Evolutionary conservation across 2,329 filamentous ascomycete genomes (phyloP), one percentile per base, ranked within the genome.

Genomic region (Neurospora sp.): DNA sequence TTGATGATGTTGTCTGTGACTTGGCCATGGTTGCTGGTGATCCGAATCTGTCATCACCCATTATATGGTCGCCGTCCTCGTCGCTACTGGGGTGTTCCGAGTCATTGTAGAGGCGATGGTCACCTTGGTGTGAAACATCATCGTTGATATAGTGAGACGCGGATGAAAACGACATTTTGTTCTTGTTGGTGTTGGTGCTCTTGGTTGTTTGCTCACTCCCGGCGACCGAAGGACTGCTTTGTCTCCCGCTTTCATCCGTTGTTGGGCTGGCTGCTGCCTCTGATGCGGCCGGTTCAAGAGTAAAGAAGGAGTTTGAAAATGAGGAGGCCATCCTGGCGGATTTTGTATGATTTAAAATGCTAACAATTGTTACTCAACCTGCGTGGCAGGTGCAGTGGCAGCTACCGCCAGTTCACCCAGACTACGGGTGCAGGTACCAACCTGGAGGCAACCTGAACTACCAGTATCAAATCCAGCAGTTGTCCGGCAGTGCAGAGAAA

Each of bases 241-340:
- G 43, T 43, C 67, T 15, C 65, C 28, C 33, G 40, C 33, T 28
- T 36, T 38, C 46, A 37, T 66, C 19, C 52, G 52, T 6, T 68
- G 57, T 39, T 46, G 15, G 66, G 66, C 8, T 71, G 67, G 66
- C 46, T 57, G 71, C 37, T 67, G 69, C n/a, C 41, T 66, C 46
- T 43, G 67, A 23, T 19, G 69, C 37, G 15, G 68, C 66, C 66
- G 65, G 19, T 66, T 71, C 69, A 28, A 71, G 65, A 8, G 73
- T 69, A 67, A 74, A 74, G 69, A 74, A 74, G 12, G 72, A 71
- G 38, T 70, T 69, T 62, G 74, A 73, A 65, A 75, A 70, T 10
- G 52, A 62, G 28, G 52, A 72, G 15, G 72, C 69, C 74, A 75
- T 75, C 67, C 70, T 72, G 23, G 12, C 2, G 3, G 28, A 62